Percentiles rank a stretch among this genome's conserved stretches.
Evolutionary conservation across 2,329 filamentous ascomycete species (phyloP).

Genomic region (Hymenoscyphus fructigenus): DNA sequence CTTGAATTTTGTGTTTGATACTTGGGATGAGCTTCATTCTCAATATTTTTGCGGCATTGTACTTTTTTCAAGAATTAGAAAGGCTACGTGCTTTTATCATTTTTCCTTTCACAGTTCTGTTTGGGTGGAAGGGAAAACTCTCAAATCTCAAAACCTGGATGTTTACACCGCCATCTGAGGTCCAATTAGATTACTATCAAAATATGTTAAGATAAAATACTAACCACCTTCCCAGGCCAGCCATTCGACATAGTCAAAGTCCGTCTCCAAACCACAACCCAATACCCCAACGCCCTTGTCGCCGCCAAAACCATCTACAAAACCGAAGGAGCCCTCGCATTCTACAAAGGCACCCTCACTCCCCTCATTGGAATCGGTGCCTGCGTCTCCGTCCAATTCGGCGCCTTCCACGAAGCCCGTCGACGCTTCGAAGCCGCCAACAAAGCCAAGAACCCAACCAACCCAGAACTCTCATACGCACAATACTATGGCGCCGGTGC

Average conservation of each 20-base stretch:
- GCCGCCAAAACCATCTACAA: conserved; percentile 82
- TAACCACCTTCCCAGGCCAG: conserved; percentile 50
- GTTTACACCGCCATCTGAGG: not conserved
- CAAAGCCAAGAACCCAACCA: conserved; percentile 41
- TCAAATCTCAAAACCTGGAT: not conserved
- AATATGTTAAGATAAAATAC: conserved; percentile 9
- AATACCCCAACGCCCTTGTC: conserved; percentile 77
- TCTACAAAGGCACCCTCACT: conserved; percentile 98
- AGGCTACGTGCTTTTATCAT: no score
- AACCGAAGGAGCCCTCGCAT: conserved; percentile 84
- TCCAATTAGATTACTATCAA: not conserved
- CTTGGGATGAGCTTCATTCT: not conserved
- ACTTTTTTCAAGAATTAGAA: no score
- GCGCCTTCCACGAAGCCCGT: conserved; percentile 89
- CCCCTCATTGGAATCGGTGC: conserved; percentile 94
- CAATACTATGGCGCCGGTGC: conserved; percentile 92
- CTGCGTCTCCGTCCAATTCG: conserved; percentile 98
- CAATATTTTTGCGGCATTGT: no score
- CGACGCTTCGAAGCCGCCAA: conserved; percentile 81
- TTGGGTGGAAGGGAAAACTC: not conserved
- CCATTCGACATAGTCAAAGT: conserved; percentile 95
- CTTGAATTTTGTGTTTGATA: not conserved
- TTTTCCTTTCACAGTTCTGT: no score
- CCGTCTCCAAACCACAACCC: conserved; percentile 82
- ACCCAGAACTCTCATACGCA: conserved; percentile 63